Evolutionary conservation across 345 rosid genomes (phyloP).

Genomic region (Anacardium occidentale): DNA sequence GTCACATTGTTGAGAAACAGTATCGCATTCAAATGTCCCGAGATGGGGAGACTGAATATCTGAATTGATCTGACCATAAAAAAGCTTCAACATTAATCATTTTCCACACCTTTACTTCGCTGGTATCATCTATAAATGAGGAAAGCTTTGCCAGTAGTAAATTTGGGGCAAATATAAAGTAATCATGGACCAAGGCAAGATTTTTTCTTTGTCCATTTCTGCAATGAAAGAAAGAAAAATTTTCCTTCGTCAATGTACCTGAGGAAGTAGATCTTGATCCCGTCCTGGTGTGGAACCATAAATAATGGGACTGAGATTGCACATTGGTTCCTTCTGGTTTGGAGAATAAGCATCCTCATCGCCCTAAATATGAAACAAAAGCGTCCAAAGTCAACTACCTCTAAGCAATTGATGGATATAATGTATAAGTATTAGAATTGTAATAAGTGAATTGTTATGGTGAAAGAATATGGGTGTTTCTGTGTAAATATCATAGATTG

Average conservation of each 20-base stretch:
- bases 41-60: constrained; percentile 15
- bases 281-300: constrained; percentile 13
- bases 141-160: neutral
- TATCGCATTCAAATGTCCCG: constrained; percentile 18
- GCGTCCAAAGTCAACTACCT: constrained; percentile 1
- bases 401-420: neutral
- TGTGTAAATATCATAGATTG: neutral
- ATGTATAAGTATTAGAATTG: neutral
- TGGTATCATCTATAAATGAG: no score
- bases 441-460: neutral
- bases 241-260: constrained; percentile 13
- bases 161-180: neutral
- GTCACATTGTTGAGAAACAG: constrained; percentile 12
- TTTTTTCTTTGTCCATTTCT: neutral
- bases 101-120: neutral
- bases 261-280: constrained; percentile 20
- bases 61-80: constrained; percentile 18
- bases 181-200: neutral
- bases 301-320: constrained; percentile 18
- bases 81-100: constrained; percentile 8
- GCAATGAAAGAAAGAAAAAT: neutral
- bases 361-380: constrained; percentile 19
- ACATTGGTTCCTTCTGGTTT: constrained; percentile 3
- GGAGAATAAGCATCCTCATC: constrained; percentile 2
- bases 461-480: neutral